These are phyloP conservation scores for Citrus glauca DNA, from an alignment of 345 rosid species.

Conservation along the genomic window DNA sequence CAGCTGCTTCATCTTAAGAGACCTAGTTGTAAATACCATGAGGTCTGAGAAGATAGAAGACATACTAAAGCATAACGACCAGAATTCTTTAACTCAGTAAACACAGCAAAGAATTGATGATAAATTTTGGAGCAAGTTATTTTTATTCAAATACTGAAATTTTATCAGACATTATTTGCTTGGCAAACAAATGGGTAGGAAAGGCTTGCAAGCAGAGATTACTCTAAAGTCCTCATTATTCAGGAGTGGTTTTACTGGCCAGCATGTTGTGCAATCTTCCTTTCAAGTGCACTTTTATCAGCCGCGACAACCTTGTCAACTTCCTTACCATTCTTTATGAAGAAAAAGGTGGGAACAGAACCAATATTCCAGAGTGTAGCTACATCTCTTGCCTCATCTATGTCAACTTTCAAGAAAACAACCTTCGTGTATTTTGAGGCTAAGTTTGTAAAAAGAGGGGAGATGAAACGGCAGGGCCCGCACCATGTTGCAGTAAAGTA, in stretches of 20 bases:
- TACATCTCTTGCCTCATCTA: constrained; percentile 56
- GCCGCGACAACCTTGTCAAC: constrained; percentile 88
- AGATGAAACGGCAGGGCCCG: constrained; percentile 85
- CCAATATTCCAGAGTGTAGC: constrained; percentile 68
- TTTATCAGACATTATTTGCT: neutral
- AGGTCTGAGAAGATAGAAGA: neutral
- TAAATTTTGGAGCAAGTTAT: neutral
- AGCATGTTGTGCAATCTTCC: constrained; percentile 60
- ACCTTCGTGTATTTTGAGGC: constrained; percentile 64
- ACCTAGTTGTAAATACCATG: too few relatives aligned
- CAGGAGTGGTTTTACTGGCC: constrained; percentile 13
- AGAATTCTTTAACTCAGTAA: neutral
- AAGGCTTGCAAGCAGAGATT: neutral
- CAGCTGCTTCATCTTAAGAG: too few relatives aligned
- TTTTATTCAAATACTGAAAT: neutral
- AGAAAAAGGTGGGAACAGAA: constrained; percentile 74
- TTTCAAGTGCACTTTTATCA: constrained; percentile 67
- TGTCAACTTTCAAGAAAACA: constrained; percentile 82
- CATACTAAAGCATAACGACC: neutral
- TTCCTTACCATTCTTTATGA: constrained; percentile 69
- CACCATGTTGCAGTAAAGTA: constrained; percentile 98
- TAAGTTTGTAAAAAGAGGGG: constrained; percentile 68
- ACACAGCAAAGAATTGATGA: neutral
- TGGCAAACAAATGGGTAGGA: neutral
- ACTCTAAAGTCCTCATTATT: neutral